Percentiles rank a stretch among this genome's conserved stretches.
phyloP scores from a whole-genome alignment of 2,329 filamentous ascomycete species.

The Talaromyces amestolkiae region DNA sequence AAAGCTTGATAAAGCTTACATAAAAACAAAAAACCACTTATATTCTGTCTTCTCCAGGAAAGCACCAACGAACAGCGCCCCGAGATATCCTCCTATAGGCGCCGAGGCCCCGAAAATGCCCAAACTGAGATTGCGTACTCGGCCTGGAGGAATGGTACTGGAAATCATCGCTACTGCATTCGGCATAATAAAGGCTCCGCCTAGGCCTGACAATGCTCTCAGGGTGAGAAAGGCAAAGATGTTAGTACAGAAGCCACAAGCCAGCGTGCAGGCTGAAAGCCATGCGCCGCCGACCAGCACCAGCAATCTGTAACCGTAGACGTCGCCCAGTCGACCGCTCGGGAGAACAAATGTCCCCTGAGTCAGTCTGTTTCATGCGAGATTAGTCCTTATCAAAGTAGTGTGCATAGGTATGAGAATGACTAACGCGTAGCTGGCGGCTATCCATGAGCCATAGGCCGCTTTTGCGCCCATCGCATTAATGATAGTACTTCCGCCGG shows the following conservation, averaged over 20 bases:
- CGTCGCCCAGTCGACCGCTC: conserved; percentile 56
- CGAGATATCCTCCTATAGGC: conserved; percentile 48
- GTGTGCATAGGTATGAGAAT: not conserved
- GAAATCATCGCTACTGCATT: conserved; percentile 53
- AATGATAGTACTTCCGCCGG: conserved; percentile 26
- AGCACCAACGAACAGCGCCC: conserved; percentile 41
- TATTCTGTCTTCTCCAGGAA: conserved; percentile 38
- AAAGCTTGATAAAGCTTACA: conserved; percentile 29
- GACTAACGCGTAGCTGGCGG: conserved; percentile 28
- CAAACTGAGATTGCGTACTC: conserved; percentile 46
- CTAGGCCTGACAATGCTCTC: conserved; percentile 51
- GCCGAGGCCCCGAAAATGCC: conserved; percentile 50
- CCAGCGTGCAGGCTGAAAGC: conserved; percentile 54
- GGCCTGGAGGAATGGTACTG: conserved; percentile 49
- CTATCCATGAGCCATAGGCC: conserved; percentile 29
- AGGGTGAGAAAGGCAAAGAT: conserved; percentile 45
- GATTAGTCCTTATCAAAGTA: not conserved
- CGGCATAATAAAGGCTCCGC: conserved; percentile 53
- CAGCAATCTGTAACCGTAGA: conserved; percentile 57
- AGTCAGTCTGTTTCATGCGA: conserved; percentile 38
- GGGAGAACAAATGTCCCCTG: conserved; percentile 60
- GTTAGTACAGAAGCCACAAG: conserved; percentile 49
- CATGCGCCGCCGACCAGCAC: conserved; percentile 56
- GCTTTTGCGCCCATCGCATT: conserved; percentile 23
- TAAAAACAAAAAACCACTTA: conserved; percentile 45